Conservation (phyloP, 116 monocot genomes). For the Phalaenopsis hybrid region DNA sequence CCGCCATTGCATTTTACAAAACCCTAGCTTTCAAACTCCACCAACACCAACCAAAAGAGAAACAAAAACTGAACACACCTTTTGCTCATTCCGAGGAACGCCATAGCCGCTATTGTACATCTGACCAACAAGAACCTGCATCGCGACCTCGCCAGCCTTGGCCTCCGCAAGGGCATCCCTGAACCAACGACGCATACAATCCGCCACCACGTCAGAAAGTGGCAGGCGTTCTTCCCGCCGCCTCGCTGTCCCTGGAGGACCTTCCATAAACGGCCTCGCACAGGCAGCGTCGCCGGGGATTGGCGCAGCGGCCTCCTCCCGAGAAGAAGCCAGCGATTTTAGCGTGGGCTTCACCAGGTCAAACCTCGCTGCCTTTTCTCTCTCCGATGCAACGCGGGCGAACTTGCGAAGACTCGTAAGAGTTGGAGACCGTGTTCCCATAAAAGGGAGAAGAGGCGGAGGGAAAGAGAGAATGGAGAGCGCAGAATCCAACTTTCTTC, state of each 20-base stretch:
- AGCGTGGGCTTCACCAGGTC: neutral
- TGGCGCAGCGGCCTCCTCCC: neutral
- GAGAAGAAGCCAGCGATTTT: conserved; percentile 10
- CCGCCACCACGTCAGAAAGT: conserved; percentile 68
- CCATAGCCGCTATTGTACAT: conserved; percentile 89
- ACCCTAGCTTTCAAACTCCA: neutral
- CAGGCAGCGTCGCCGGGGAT: neutral
- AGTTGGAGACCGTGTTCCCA: conserved; percentile 16
- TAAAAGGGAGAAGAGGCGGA: neutral
- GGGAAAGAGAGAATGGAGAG: neutral
- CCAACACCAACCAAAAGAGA: neutral
- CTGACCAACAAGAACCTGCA: conserved; percentile 89
- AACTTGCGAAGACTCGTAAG: neutral
- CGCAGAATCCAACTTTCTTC: neutral
- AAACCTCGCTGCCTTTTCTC: conserved; percentile 1
- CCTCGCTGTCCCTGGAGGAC: neutral
- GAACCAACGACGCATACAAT: conserved; percentile 77
- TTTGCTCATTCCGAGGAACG: conserved; percentile 52
- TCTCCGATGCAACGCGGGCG: conserved; percentile 14
- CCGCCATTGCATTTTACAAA: neutral
- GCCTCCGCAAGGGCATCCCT: conserved; percentile 81
- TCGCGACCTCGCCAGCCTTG: conserved; percentile 54
- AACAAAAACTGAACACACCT: conserved; percentile 28
- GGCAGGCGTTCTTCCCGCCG: conserved; percentile 28
- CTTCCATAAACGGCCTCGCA: neutral